Evolutionary conservation across 495 filamentous ascomycete genomes (phyloP).

Genomic region (Podospora pseudoanserina): DNA sequence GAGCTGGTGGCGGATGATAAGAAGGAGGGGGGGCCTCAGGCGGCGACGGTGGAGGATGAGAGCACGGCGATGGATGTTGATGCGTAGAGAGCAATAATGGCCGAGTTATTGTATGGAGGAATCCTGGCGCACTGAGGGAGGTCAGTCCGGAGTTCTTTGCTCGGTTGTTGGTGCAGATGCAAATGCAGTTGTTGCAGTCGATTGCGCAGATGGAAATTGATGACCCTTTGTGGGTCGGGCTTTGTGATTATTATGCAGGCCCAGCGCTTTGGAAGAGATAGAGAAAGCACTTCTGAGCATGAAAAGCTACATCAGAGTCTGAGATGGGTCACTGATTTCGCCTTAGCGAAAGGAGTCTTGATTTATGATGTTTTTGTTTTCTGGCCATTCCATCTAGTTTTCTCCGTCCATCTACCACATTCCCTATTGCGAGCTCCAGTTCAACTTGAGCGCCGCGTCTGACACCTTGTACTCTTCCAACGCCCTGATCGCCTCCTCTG

Average conservation of each 20-base stretch:
- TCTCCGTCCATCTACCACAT: neutral
- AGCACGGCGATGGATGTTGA: constrained; percentile 82
- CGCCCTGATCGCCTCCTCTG: constrained; percentile 65
- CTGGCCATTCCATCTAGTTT: neutral
- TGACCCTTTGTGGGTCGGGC: too few relatives aligned
- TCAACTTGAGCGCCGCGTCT: constrained; percentile 67
- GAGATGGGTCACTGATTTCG: too few relatives aligned
- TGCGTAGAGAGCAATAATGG: constrained; percentile 22
- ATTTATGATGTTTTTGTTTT: neutral
- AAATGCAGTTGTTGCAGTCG: too few relatives aligned
- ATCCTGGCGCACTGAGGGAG: too few relatives aligned
- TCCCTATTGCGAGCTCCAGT: constrained; percentile 69
- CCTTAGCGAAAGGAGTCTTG: neutral
- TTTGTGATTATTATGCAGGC: too few relatives aligned
- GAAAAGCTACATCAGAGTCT: too few relatives aligned
- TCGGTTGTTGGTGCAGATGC: too few relatives aligned
- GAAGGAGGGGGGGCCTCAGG: constrained; percentile 34
- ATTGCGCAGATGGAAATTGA: too few relatives aligned
- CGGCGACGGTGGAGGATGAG: constrained; percentile 39
- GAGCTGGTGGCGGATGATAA: constrained; percentile 61
- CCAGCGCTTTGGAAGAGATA: too few relatives aligned
- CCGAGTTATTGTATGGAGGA: neutral
- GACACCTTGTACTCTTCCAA: constrained; percentile 73
- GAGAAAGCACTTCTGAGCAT: neutral
- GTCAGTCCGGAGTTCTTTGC: too few relatives aligned